Conservation (phyloP, 495 filamentous ascomycete species). For the Talaromyces wortmannii region DNA sequence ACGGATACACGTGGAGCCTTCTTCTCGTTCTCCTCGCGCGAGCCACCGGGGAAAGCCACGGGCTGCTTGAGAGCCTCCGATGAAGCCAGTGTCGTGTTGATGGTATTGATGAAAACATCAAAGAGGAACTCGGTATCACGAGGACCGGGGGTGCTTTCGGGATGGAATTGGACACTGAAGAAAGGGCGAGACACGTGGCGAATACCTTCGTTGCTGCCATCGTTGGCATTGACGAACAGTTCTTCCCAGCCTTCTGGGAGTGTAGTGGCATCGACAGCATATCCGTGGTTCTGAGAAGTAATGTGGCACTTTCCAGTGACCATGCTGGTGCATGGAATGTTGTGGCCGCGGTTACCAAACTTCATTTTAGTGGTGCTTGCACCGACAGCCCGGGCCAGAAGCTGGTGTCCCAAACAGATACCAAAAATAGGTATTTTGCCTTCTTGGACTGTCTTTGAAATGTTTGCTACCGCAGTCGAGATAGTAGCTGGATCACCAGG, state of each 20-base stretch:
- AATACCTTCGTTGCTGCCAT: conserved; percentile 96
- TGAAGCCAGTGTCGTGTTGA: conserved; percentile 58
- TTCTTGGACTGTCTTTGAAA: conserved; percentile 62
- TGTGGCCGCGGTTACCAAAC: conserved; percentile 97
- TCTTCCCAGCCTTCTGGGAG: conserved; percentile 80
- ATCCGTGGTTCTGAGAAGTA: conserved; percentile 79
- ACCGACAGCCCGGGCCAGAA: conserved; percentile 85
- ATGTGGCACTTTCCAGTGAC: conserved; percentile 94
- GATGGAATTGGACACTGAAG: conserved; percentile 99
- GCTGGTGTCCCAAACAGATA: conserved; percentile 93
- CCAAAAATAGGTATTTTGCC: conserved; percentile 85
- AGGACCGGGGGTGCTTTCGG: conserved; percentile 91
- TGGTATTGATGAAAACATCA: conserved; percentile 88
- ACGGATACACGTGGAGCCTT: conserved; percentile 71
- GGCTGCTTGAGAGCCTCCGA: conserved; percentile 55
- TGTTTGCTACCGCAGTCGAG: conserved; percentile 65
- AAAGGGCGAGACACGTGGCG: conserved; percentile 77
- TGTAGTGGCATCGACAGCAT: conserved; percentile 73
- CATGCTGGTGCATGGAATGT: conserved; percentile 95
- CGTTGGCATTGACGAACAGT: conserved; percentile 95
- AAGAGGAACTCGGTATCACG: conserved; percentile 97
- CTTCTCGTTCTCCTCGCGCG: conserved; percentile 64
- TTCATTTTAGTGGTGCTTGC: conserved; percentile 92
- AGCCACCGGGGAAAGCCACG: conserved; percentile 81
- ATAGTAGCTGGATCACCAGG: conserved; percentile 90